Conservation (phyloP, 164 flowering plant genomes). For the Brasenia schreberi region DNA sequence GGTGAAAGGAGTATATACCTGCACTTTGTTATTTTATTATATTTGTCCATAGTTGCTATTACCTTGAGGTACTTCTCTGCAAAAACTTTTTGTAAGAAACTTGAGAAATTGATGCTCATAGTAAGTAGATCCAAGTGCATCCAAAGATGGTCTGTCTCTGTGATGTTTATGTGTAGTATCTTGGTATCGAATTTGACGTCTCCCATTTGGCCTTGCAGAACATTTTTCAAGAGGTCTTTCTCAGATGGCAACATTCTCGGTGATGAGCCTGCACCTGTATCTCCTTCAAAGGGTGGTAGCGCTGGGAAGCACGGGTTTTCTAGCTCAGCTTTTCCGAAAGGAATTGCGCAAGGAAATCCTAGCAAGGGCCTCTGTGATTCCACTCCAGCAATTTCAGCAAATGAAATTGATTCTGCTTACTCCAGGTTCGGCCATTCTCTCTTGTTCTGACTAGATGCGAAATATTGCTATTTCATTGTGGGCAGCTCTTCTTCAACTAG, state of each 20-base stretch:
- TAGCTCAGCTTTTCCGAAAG: constrained; percentile 22
- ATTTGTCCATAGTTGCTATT: no score
- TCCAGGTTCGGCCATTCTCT: constrained; percentile 28
- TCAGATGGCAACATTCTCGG: constrained; percentile 76
- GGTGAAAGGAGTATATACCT: no score
- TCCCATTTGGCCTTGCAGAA: constrained; percentile 23
- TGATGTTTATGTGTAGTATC: neutral
- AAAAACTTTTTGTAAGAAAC: neutral
- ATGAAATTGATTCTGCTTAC: constrained; percentile 39
- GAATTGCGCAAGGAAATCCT: constrained; percentile 12
- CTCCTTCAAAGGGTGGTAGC: constrained; percentile 12
- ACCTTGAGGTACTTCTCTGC: no score
- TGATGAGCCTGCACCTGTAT: constrained; percentile 33
- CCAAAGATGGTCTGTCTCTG: neutral
- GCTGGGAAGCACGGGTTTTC: constrained; percentile 12
- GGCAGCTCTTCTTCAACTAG: neutral
- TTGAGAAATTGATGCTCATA: neutral
- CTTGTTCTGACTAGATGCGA: neutral
- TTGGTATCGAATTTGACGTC: neutral
- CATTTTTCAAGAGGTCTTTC: constrained; percentile 61
- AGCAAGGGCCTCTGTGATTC: constrained; percentile 49
- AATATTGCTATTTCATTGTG: neutral
- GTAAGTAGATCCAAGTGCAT: neutral
- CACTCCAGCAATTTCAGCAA: constrained; percentile 50
- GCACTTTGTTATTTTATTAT: no score